Evolutionary conservation across 805 yeast species (phyloP), one percentile per base, ranked within the genome.

Genomic region (Teunomyces tritomae): DNA sequence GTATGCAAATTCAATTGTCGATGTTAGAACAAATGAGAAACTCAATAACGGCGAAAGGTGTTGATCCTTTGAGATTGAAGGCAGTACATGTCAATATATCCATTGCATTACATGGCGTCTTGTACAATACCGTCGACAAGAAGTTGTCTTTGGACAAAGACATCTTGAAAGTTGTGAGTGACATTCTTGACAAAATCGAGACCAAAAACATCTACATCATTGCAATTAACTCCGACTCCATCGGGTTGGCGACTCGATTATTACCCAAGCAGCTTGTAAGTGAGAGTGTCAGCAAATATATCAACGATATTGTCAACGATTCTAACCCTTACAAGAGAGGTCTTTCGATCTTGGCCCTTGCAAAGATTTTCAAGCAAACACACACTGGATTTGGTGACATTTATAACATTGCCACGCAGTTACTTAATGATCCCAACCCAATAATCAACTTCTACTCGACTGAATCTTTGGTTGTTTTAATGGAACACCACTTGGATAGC

Each of bases 381-480:
- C 63, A 60, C n/a, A 17, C 49, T 14, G 71, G 70, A 1, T 68
- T 66, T 42, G 54, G 46, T 28, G 70, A 78, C 3, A 77, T 85
- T 3, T 71, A 77, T 48, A 82, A 82, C 30, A 81, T 89, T 4
- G 58, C 83, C 2, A 63, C 76, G 33, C 83, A 87, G 11, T 71
- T 92, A 27, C 63, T 84, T 3, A 68, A 68, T 16, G 98, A 92
- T 63, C 91, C 96, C 0, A 92, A 91, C 60, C 96, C 97, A 0
- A 69, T 80, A 1, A 90, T 94, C 13, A 91, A 88, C 60, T 76
- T 80, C 46, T 85, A 90, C 76, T 75, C 92, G 0, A 62, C 90
- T 55, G 78, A 77, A 41, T 78, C 94, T 0, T 61, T 86, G 37
- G 64, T 78, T 2, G 66, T 77, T 0, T 62, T 87, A 9, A 69